These are phyloP conservation scores for Neocallimastix lanati DNA, from an alignment of 192 early-diverging fungal genomes.

Conservation along the genomic window DNA sequence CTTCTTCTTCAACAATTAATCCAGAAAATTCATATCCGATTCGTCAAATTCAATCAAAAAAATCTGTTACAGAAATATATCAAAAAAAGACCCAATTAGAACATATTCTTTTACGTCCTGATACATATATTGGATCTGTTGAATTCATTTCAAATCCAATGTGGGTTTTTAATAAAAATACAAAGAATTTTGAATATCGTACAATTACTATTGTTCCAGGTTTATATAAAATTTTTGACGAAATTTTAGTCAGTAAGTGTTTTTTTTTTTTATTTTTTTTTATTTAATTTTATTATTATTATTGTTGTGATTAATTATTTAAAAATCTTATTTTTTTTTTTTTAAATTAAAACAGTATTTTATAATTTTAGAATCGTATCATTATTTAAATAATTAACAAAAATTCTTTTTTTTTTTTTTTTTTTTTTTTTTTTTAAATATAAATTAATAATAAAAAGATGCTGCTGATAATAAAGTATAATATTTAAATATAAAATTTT, in stretches of 20 bases:
- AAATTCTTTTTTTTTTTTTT: background rate
- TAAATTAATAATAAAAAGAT: background rate
- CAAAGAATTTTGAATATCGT: constrained; percentile 38
- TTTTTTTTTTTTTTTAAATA: background rate
- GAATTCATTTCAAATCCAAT: constrained; percentile 58
- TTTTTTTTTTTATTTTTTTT: background rate
- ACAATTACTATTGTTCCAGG: constrained; percentile 61
- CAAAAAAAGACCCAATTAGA: constrained; percentile 89
- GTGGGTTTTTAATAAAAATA: constrained; percentile 68
- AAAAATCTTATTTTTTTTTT: no score
- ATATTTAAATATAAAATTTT: no score
- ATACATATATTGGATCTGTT: constrained; percentile 89
- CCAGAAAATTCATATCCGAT: background rate
- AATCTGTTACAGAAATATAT: constrained; percentile 49
- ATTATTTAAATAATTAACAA: no score
- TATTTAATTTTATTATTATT: background rate
- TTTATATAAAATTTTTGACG: constrained; percentile 95
- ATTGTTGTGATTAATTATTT: no score
- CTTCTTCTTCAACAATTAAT: background rate
- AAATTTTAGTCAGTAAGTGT: constrained; percentile 80
- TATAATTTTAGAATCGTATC: no score
- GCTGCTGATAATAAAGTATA: no score
- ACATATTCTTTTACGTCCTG: constrained; percentile 83
- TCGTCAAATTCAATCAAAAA: background rate
- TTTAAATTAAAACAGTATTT: no score